Base-by-base conservation (phyloP, 257 asterid genomes). In the Ajuga chamaepitys region DNA sequence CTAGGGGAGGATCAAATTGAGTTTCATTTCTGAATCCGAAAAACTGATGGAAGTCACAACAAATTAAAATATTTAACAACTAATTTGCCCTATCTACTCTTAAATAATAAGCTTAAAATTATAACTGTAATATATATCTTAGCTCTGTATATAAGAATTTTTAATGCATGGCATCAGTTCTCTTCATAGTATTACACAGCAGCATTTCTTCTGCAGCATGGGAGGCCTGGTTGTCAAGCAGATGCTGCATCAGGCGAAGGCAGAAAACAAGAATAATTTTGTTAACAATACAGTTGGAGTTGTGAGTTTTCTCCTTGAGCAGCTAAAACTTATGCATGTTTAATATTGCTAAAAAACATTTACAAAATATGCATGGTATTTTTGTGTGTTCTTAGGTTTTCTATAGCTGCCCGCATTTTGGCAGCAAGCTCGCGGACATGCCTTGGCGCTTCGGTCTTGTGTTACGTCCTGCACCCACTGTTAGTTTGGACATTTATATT, bases 401-500 rank as follows among this genome's bases (percentile, higher is more conserved):
- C 86, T 94, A 94, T 65, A 90, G 99, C 72, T 94, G 99, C 74
- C 99, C 99, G 1, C 99, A 94, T 75, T 86, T 90, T 74, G 99
- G 99, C 66, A 94, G 99, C 86, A 94, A 88, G 86, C 97, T 94
- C 47, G 99, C 97, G 2, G 97, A 94, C 81, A 82, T 88, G 96
- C 97, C 99, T 61, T 94, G 99, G 95, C 86, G 89, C 47, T 90
- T 94, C 95, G 99, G 97, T 72, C 82, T 88, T 77, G 99, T 90
- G 53, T 81, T 94, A 74, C 99, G 97, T 66, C 99, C 99, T 81
- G 97, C 99, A 55, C 99, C 99, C 48, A 77, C 88, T 28, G 99
- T 94, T 42, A 86, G 96, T 88, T 34, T 68, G 53, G 38, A 59
- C 68, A 64, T 55, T 25, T 34, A 9, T 58, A 47, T 37, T 17